Evolutionary conservation across 2,329 filamentous ascomycete genomes (phyloP).

Genomic region (Pseudogymnoascus sp.): DNA sequence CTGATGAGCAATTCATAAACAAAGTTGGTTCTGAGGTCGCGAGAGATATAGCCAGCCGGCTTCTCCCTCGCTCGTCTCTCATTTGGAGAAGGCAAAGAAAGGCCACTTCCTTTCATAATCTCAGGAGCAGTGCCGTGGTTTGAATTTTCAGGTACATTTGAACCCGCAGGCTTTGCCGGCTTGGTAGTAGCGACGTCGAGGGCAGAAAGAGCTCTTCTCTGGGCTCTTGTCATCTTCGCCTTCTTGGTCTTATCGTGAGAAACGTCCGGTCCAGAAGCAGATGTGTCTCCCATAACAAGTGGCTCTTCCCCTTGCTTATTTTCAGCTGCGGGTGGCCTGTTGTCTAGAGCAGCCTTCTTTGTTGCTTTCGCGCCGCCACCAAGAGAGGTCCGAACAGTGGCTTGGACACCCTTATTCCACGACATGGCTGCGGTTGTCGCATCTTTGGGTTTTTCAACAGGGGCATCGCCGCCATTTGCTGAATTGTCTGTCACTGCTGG

Average conservation of each 20-base stretch:
- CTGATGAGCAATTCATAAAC: neutral
- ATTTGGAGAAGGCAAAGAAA: neutral
- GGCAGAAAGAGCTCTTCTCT: neutral
- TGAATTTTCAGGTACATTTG: neutral
- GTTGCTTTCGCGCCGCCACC: constrained; percentile 20
- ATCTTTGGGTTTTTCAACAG: neutral
- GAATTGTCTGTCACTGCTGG: neutral
- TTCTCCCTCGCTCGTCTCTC: neutral
- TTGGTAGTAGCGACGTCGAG: neutral
- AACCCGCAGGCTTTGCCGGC: neutral
- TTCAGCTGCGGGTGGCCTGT: neutral
- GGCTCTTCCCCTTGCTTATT: neutral
- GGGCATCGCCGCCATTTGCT: neutral
- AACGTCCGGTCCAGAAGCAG: neutral
- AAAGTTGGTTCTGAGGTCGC: constrained; percentile 2
- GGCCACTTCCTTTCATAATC: neutral
- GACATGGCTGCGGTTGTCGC: constrained; percentile 26
- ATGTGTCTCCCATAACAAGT: neutral
- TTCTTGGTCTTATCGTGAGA: neutral
- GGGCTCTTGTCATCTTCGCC: neutral
- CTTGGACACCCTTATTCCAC: constrained; percentile 37
- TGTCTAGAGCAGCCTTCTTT: neutral
- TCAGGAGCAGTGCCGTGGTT: too few relatives aligned
- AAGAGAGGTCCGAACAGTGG: constrained; percentile 34
- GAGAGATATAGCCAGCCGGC: neutral